Base-by-base conservation (phyloP, 1,284 basidiomycete genomes). In the Tremellales sp. region DNA sequence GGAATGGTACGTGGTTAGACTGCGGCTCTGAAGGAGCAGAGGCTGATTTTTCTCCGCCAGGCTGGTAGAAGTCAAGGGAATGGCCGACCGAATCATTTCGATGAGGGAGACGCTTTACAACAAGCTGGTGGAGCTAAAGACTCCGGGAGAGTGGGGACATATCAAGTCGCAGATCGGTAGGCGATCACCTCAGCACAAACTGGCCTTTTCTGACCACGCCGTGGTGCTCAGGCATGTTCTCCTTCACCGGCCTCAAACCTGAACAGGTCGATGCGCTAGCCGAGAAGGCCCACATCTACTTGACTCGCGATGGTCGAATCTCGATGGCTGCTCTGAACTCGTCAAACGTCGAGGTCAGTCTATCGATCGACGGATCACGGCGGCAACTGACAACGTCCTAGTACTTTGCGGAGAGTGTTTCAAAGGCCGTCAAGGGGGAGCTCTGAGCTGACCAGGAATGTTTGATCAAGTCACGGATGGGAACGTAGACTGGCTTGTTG, bases 241-340 rank as follows among this genome's bases (percentile, higher is more conserved):
- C 86, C 70, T 94, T 90, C 78, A 93, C 91, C 46, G 91, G 91
- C 28, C 72, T 92, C 63, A 83, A 81, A 51, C 76, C 83, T 27
- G 78, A 81, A 38, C 94, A 97, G 71, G 91, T 90, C 61, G 86
- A 87, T 63, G 79, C 78, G 19, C 79, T 98, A 51, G 86, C 91
- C 35, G 82, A 94, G 66, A 87, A 90, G 72, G 90, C 90, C 13
- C 91, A 97, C 74, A 82, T 98, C 63, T 98, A 98, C 78, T 64
- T 80, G 61, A 78, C 78, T 24, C 65, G 64, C 44, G 75, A 77
- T 56, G 90, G 89, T 36, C 86, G 90, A 61, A 92, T 93, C 65
- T 92, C 89, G 45, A 95, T 97, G 91, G 91, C 94, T 56, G 95
- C 91, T 25, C 75, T 98, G 64, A 98, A 97, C 78, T 77, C 78